Conservation (phyloP, 495 filamentous ascomycete genomes). For the Diplogelasinospora grovesii region DNA sequence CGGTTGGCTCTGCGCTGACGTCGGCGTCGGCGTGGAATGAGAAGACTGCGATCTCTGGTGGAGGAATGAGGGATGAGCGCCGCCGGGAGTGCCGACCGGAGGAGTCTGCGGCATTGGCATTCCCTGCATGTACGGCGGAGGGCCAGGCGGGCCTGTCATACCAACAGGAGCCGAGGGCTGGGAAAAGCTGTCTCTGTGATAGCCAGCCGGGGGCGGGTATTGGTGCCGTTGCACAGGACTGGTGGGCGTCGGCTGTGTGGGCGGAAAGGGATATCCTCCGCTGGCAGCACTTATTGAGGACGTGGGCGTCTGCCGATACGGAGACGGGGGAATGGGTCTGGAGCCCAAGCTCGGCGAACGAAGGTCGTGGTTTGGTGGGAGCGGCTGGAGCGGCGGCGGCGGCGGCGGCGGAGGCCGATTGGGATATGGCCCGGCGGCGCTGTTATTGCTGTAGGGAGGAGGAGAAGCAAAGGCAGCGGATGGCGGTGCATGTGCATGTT, state of each 20-base stretch:
- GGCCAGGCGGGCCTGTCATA: slow-evolving; percentile 34
- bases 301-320: slow-evolving; percentile 45
- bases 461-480: slow-evolving; percentile 34
- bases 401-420: slow-evolving; percentile 35
- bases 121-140: slow-evolving; percentile 35
- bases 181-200: slow-evolving; percentile 46
- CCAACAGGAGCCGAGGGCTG: slow-evolving; percentile 31
- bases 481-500: slow-evolving; percentile 12
- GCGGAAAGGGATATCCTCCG: slow-evolving; percentile 49
- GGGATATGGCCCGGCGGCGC: slow-evolving; percentile 29
- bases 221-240: slow-evolving; percentile 44
- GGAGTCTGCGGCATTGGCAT: slow-evolving; percentile 46
- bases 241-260: slow-evolving; percentile 45
- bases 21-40: slow-evolving; percentile 52
- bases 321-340: slow-evolving; percentile 44
- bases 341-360: slow-evolving; percentile 43
- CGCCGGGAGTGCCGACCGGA: slow-evolving; percentile 39
- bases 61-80: slow-evolving; percentile 31
- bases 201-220: slow-evolving; percentile 34
- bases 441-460: slow-evolving; percentile 35
- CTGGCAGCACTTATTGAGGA: slow-evolving; percentile 35
- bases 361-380: slow-evolving; percentile 38
- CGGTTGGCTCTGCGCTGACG: slow-evolving; percentile 49
- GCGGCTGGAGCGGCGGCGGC: slow-evolving; percentile 46
- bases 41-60: slow-evolving; percentile 42